Percentiles rank a stretch among this genome's conserved stretches.
These are phyloP conservation scores for Bipolaris cookei DNA, from an alignment of 2,329 filamentous ascomycete genomes.

Conservation along the genomic window DNA sequence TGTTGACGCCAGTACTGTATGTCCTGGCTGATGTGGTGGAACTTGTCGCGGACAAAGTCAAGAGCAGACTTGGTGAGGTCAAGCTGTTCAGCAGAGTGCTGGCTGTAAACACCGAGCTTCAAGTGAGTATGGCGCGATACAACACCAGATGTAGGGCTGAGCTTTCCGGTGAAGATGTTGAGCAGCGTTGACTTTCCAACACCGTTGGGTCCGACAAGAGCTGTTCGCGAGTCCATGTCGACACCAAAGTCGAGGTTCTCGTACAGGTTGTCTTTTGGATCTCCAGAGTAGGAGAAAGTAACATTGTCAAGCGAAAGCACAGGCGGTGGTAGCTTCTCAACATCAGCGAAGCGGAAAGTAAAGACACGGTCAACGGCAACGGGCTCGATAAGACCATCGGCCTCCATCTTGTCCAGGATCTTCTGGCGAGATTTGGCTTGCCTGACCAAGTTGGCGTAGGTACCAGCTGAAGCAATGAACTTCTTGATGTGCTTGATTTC, in stretches of 20 bases:
- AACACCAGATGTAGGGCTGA: constrained; percentile 79
- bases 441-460: constrained; percentile 97
- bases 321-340: constrained; percentile 98
- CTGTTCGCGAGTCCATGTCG: constrained; percentile 98
- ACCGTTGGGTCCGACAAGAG: constrained; percentile 97
- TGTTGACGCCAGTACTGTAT: constrained; percentile 99
- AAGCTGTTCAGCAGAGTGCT: constrained; percentile 98
- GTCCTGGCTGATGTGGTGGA: constrained; percentile 85
- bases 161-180: constrained; percentile 93
- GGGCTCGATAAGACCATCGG: constrained; percentile 96
- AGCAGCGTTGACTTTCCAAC: constrained; percentile 98
- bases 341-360: constrained; percentile 97
- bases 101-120: constrained; percentile 97
- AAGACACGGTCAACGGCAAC: constrained; percentile 86
- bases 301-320: constrained; percentile 97
- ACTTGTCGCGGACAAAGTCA: constrained; percentile 98
- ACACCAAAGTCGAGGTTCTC: constrained; percentile 97
- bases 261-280: constrained; percentile 89
- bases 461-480: constrained; percentile 99
- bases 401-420: constrained; percentile 99
- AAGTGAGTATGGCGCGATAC: constrained; percentile 95
- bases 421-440: constrained; percentile 99
- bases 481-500: constrained; percentile 99
- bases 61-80: constrained; percentile 97
- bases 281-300: constrained; percentile 96